A percentile compares a stretch with the other conserved stretches of the same genome.
phyloP scores from a whole-genome alignment of 208 protist species.

The Crithidia bombi region DNA sequence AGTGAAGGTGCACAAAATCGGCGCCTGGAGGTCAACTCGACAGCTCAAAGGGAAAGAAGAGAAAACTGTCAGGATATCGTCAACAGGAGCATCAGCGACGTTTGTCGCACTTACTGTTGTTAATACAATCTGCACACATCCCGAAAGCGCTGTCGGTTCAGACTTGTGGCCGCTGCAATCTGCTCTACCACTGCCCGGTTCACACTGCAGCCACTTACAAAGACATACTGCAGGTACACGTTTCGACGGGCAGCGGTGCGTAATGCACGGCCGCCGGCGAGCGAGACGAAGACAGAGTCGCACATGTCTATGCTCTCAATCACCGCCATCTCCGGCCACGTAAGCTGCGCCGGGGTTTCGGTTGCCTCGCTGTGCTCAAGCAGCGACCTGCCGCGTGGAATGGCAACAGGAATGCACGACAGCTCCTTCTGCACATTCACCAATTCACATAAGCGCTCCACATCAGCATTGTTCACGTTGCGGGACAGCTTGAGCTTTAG shows the following conservation, averaged over 20 bases:
- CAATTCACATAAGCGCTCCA: constrained; percentile 26
- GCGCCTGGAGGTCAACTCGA: too few relatives aligned
- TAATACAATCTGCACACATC: background rate
- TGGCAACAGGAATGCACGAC: constrained; percentile 8
- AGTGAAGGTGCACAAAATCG: too few relatives aligned
- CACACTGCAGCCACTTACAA: constrained; percentile 44
- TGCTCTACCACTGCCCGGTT: constrained; percentile 44
- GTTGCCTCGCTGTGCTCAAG: background rate
- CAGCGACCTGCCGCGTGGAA: background rate
- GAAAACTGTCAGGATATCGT: background rate
- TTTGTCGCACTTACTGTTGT: background rate
- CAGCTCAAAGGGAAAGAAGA: too few relatives aligned
- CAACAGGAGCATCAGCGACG: background rate
- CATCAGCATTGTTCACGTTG: constrained; percentile 32
- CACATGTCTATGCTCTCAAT: constrained; percentile 34
- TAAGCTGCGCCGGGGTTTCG: constrained; percentile 20
- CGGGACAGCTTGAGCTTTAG: constrained; percentile 32
- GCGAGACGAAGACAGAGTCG: constrained; percentile 37
- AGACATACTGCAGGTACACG: constrained; percentile 41
- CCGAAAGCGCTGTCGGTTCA: constrained; percentile 32
- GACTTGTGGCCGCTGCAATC: constrained; percentile 25
- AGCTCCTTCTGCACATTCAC: constrained; percentile 25
- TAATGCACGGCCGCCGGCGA: constrained; percentile 42
- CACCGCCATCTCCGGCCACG: constrained; percentile 31
- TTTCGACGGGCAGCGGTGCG: constrained; percentile 41